Base-by-base conservation (phyloP, 1,284 basidiomycete species). In the Phellinidium pouzarii region DNA sequence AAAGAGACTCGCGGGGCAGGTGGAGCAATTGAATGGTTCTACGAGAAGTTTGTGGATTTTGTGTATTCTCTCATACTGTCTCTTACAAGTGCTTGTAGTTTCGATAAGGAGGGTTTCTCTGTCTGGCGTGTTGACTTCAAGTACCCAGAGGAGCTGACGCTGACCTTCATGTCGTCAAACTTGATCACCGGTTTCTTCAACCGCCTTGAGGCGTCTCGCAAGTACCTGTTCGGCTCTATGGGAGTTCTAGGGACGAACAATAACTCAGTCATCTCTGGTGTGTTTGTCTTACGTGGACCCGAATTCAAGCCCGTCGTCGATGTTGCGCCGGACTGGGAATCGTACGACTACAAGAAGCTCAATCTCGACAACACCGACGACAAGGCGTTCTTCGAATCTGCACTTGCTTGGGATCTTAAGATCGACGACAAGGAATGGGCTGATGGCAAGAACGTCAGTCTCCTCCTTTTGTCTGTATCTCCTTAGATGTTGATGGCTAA, bases 131-230 rank as follows among this genome's bases (percentile, higher is more conserved):
- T 94, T 55, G 89, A 94, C 77, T 98, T 92, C 87, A 94, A 96
- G 78, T 98, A 97, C 84, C 91, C 91, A 74, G 78, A 87, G 25
- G 95, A 98, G 74, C 84, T 99, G 60, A 94, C 92, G 38, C 82
- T 84, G 70, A 79, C 79, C 53, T 96, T 93, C 80, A 96, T 92
- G 93, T 94, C 90, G 52, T 82, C 84, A 62, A 88, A 89, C 74
- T 86, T 87, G 71, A 86, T 97, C 65, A 81, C 82, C 56, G 95
- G 95, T 25, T 93, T 96, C 84, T 97, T 95, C 82, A 88, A 92
- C 76, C 92, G 95, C 60, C 83, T 98, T 14, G 94, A 96, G 75
- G 93, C 82, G 23, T 92, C 92, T 40, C 84, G 93, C 70, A 95
- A 96, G 70, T 93, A 94, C 79, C 80, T 95, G 61, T 96, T 97